Evolutionary conservation across 2,329 filamentous ascomycete species (phyloP), one percentile per base, ranked within the genome.

Genomic region (Cordyceps cicadae): DNA sequence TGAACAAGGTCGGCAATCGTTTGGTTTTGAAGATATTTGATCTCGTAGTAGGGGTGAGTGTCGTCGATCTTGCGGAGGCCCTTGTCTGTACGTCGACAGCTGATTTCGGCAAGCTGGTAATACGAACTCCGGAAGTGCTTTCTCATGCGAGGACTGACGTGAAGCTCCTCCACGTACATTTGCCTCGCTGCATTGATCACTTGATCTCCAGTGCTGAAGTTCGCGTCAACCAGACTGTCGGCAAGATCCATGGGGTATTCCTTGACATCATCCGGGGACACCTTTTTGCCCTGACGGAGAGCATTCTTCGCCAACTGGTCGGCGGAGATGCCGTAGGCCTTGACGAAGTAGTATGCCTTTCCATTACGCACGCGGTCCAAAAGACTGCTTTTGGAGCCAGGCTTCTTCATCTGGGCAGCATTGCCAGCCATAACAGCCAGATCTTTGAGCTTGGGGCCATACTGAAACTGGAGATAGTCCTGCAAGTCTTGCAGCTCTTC

Each of bases 401-500:
- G 91, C 34, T 92, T 88, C 70, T 92, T 92, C 3, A 81, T 83
- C 59, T 86, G 84, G 63, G 88, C 88, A 11, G 80, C 75, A 59
- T 85, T 85, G 15, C 82, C 79, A 46, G 86, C 81, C 63, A 85
- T 80, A 19, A 85, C 77, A 15, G 87, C 84, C 53, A 95, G 75
- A 64, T 97, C 92, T 70, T 90, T 93, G 54, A 97, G 79, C 71
- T 96, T 86, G 3, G 86, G 79, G 5, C 89, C 86, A 68, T 97
- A 97, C 69, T 92, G 89, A 74, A 99, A 99, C 70, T 97, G 92
- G 58, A 97, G 79, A 68, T 97, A 97, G 69, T 99, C 94, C 70
- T 97, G 93, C 24, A 99, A 76, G 72, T 99, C 94, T 71, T 99
- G 94, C 19, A 99, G 81, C 71, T 99, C 94, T 71, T 99, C 94